Conservation (phyloP, 768 basidiomycete species). For the Trametes punicea region DNA sequence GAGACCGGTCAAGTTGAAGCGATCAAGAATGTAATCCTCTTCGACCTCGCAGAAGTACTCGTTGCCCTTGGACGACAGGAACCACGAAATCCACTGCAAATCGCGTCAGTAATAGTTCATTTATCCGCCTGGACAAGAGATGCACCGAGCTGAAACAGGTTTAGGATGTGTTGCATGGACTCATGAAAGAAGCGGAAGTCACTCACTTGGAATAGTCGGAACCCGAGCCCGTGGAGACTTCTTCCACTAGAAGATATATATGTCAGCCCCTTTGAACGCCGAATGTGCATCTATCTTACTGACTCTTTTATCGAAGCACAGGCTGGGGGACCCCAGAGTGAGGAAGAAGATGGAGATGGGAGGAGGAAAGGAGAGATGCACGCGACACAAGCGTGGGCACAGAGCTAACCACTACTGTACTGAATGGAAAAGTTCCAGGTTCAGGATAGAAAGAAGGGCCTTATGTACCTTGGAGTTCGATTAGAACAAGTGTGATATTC, state of each 20-base stretch:
- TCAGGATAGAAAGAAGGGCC: too few species aligned
- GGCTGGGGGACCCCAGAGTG: background rate
- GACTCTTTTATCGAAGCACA: background rate
- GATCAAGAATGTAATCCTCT: constrained; percentile 97
- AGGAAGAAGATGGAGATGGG: background rate
- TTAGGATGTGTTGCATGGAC: constrained; percentile 22
- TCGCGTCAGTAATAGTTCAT: background rate
- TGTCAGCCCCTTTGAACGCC: background rate
- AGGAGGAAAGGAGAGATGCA: background rate
- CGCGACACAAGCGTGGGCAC: background rate
- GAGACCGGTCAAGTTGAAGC: constrained; percentile 96
- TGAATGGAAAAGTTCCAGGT: too few species aligned
- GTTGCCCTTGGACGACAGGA: constrained; percentile 94
- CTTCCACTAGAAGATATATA: constrained; percentile 56
- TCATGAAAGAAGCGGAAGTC: constrained; percentile 16
- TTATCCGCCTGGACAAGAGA: background rate
- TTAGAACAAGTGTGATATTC: too few species aligned
- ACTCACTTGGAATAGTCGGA: constrained; percentile 93
- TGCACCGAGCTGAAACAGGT: constrained; percentile 20
- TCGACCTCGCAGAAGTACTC: constrained; percentile 99
- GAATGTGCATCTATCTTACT: background rate
- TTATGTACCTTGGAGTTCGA: too few species aligned
- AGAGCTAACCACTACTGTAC: too few species aligned
- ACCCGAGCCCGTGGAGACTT: constrained; percentile 88
- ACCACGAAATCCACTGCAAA: constrained; percentile 96